Conservation (phyloP, 148 eudicot species). For the Rhododendron vialii region DNA sequence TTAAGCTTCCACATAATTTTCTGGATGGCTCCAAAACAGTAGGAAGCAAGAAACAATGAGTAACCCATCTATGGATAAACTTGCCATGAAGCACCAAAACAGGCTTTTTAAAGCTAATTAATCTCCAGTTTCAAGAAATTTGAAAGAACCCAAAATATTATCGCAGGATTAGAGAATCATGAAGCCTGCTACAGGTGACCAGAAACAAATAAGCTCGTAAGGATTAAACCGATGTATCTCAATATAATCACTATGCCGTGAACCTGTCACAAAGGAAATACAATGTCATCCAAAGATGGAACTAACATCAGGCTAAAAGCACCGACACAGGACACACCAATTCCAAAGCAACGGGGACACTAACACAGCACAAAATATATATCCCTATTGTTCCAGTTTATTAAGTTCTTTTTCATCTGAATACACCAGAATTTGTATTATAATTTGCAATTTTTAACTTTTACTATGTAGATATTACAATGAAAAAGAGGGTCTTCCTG, state of each 20-base stretch:
- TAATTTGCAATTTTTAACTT: neutral
- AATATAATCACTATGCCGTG: neutral
- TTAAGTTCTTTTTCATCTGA: neutral
- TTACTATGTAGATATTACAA: neutral
- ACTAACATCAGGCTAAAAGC: neutral
- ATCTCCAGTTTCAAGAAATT: neutral
- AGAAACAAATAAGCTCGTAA: neutral
- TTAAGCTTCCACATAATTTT: constrained; percentile 99
- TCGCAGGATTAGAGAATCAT: neutral
- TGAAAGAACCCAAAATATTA: neutral
- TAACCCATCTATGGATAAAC: neutral
- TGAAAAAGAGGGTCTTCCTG: neutral
- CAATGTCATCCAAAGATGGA: neutral
- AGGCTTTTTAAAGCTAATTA: neutral
- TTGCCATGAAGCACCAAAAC: neutral
- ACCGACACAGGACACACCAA: neutral
- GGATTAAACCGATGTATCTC: neutral
- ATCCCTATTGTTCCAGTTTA: neutral
- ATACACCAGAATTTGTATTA: neutral
- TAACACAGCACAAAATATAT: neutral
- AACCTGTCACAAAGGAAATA: neutral
- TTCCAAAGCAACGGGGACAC: neutral
- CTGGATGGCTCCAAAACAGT: constrained; percentile 57
- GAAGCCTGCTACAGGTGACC: neutral
- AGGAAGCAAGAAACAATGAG: constrained; percentile 17